Evolutionary conservation across 78 protist genomes (phyloP).

Genomic region (Dictyostelium brefeldianum): DNA sequence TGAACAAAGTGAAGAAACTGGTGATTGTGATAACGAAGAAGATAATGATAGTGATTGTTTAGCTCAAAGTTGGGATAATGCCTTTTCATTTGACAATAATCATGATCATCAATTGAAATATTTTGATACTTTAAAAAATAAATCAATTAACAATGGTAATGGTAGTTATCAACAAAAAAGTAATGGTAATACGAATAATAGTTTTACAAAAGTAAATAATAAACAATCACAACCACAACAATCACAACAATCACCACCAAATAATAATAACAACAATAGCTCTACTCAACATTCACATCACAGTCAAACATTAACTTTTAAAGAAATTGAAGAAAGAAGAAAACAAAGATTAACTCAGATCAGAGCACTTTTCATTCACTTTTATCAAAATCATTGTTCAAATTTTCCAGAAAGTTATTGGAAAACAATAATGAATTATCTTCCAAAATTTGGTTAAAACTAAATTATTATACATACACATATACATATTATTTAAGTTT

Average conservation of each 20-base stretch:
- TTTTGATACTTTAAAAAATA: conserved; percentile 17
- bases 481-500: too few relatives aligned
- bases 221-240: neutral
- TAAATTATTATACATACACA: too few relatives aligned
- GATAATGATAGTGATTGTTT: conserved; percentile 32
- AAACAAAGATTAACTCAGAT: conserved; percentile 44
- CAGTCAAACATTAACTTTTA: neutral
- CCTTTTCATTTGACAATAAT: conserved; percentile 24
- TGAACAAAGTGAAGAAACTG: conserved; percentile 16
- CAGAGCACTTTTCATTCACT: conserved; percentile 15
- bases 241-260: neutral
- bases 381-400: conserved; percentile 60
- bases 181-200: neutral
- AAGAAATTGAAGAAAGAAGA: conserved; percentile 65
- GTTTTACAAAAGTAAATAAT: neutral
- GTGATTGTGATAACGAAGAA: conserved; percentile 29
- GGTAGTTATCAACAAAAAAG: neutral
- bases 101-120: neutral
- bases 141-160: neutral
- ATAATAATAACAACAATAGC: conserved; percentile 7
- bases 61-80: conserved; percentile 40
- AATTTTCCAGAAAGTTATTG: conserved; percentile 37
- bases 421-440: conserved; percentile 46
- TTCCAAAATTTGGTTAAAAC: conserved; percentile 57
- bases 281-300: conserved; percentile 12